phyloP scores from a whole-genome alignment of 2,329 filamentous ascomycete genomes.

The Albifimbria verrucaria region DNA sequence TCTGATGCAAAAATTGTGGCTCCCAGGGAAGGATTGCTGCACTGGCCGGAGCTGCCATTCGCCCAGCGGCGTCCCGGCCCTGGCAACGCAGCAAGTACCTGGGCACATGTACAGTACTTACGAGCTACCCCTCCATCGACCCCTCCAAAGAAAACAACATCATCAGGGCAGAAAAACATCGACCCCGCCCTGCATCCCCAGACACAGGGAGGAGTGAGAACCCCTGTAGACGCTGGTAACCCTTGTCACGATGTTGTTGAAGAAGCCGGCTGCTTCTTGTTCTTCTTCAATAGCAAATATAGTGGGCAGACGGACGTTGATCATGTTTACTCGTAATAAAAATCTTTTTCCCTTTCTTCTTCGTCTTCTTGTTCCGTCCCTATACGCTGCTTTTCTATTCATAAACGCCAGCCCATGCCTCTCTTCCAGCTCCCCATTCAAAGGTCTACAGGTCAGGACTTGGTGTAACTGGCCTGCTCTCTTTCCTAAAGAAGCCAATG shows the following conservation, averaged over 20 bases:
- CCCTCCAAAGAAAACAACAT: background rate
- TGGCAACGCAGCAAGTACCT: background rate
- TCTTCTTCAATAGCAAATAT: too few relatives aligned
- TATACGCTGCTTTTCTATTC: too few relatives aligned
- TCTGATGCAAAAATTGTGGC: background rate
- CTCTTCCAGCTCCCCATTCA: background rate
- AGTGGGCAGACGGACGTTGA: too few relatives aligned
- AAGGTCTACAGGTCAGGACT: slow-evolving; percentile 15
- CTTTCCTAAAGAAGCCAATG: slow-evolving; percentile 66
- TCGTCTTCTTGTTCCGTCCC: too few relatives aligned
- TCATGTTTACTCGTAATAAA: too few relatives aligned
- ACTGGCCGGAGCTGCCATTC: background rate
- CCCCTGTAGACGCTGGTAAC: too few relatives aligned
- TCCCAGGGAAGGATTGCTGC: background rate
- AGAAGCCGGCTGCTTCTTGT: too few relatives aligned
- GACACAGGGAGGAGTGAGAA: too few relatives aligned
- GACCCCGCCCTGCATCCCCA: background rate
- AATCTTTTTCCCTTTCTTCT: too few relatives aligned
- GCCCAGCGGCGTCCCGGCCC: background rate
- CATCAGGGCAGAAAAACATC: background rate
- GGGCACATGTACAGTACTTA: background rate
- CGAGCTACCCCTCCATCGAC: background rate
- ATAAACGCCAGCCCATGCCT: background rate
- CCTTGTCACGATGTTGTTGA: too few relatives aligned
- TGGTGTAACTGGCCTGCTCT: slow-evolving; percentile 53